Base-by-base conservation (phyloP, 176 grass and related monocot genomes). In the Oryza meridionalis region DNA sequence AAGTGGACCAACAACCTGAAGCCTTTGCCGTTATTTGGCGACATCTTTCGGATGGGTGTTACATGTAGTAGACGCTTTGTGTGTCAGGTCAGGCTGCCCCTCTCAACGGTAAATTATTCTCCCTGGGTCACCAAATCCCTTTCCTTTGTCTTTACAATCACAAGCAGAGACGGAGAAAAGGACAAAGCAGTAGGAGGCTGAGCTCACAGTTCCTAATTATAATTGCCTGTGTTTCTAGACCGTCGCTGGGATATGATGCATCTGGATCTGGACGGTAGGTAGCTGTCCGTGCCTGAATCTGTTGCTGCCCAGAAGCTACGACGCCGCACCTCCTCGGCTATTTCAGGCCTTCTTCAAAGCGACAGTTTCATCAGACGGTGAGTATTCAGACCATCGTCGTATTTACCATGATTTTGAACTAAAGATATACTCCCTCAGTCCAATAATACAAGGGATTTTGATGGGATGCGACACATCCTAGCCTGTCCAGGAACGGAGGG, bases 41-140 rank as follows among this genome's bases (percentile, higher is more conserved):
- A 62, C 58, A 24, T 62, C 58, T 62, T 24, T 24, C 58, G 22
- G 58, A 10, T 9, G 55, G 16, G 32, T 15, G 42, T 65, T 46
- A 43, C 77, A 69, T 32, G 3, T 44, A 22, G 5, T 59, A 22
- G 5, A 67, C 19, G 8, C 19, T 10, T 19, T 19, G 7, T n/a
- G 47, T 70, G 81, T 68, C 53, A 53, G 50, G 50, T 33, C 38
- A 61, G 69, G 11, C 69, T 13, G 44, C 75, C 44, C 75, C 44
- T 38, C 19, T 11, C 65, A 84, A 84, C 76, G 47, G 87, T 84
- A 69, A 88, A 75, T 37, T 84, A 80, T 63, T 69, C 59, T 69
- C 59, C 11, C 15, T 6, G 19, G 44, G 19, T 8, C 27, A 13
- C 51, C 19, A 9, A 11, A 40, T 3, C 24, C 16, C 1, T 33